Conservation (phyloP, 192 early-diverging fungal genomes). For the Phlyctochytrium bullatum region DNA sequence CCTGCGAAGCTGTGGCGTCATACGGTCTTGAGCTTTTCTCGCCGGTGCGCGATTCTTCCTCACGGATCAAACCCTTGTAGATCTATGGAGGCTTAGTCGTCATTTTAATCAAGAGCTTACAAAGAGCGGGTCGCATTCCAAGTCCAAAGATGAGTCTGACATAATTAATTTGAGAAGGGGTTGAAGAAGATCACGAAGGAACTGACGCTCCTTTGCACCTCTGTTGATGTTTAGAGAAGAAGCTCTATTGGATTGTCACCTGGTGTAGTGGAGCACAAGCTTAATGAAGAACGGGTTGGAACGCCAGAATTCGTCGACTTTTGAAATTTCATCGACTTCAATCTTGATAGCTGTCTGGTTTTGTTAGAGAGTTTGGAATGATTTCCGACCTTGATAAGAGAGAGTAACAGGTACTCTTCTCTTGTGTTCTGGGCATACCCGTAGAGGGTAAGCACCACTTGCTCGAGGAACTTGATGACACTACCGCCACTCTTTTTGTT, state of each 20-base stretch:
- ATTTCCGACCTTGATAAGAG: slow-evolving; percentile 75
- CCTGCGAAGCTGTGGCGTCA: slow-evolving; percentile 77
- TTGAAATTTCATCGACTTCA: slow-evolving; percentile 81
- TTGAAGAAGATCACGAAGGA: slow-evolving; percentile 78
- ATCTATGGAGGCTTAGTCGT: no score
- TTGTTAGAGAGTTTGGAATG: slow-evolving; percentile 11
- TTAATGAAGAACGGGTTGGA: slow-evolving; percentile 98
- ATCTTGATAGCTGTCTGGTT: slow-evolving; percentile 67
- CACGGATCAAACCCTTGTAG: slow-evolving; percentile 81
- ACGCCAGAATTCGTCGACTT: slow-evolving; percentile 86
- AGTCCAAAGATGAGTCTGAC: slow-evolving; percentile 71
- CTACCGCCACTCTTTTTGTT: slow-evolving; percentile 73
- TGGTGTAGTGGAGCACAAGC: slow-evolving; percentile 91
- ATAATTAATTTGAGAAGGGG: slow-evolving; percentile 80
- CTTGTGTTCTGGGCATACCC: slow-evolving; percentile 96
- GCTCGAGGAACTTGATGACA: slow-evolving; percentile 81
- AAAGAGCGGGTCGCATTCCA: slow-evolving; percentile 81
- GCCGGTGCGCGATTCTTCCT: slow-evolving; percentile 88
- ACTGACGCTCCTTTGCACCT: slow-evolving; percentile 93
- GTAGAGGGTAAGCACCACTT: slow-evolving; percentile 87
- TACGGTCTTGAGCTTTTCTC: slow-evolving; percentile 70
- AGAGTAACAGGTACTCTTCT: slow-evolving; percentile 94
- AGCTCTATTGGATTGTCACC: slow-evolving; percentile 46
- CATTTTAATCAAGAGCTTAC: slow-evolving; percentile 10
- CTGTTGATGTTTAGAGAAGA: slow-evolving; percentile 31